Base-by-base conservation (phyloP, 2,329 filamentous ascomycete species). In the Periconia sp. region DNA sequence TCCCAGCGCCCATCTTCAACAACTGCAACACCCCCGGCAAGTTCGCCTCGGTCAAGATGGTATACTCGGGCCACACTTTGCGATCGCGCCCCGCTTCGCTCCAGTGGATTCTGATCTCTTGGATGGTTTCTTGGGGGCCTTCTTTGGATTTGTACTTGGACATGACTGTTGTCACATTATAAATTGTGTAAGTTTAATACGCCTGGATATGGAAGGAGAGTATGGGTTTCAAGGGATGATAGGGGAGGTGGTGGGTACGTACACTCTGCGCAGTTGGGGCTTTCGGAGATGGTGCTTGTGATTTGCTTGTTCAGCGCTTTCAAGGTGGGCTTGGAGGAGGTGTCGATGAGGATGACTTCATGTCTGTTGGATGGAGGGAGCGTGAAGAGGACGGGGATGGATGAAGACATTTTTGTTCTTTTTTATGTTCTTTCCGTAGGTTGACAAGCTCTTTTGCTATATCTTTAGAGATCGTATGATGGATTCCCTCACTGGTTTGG, bases 21-120 rank as follows among this genome's bases (percentile, higher is more conserved):
- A 71, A 11, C 60, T 69, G 66, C 43, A 70, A 8, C 13, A 72
- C 47, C 13, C 67, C 69, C 2, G 44, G 40, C 6, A 67, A 56
- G 45, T 73, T 73, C 46, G 63, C 61, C 11, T 72, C 66, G 18
- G 68, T 72, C 45, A 73, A 45, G 9, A 70, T 52, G 6, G 70
- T 73, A 18, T 66, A 69, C 49, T 73, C 68, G 2, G 69, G 70
- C 69, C 69, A 73, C 2, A 68, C 59, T 31, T 68, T 72, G 19
- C 54, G 49, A 20, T 73, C 70, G 14, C 68, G 56, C 9, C 53
- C 61, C 44, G 58, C 58, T 15, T 55, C 60, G 48, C 61, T 61
- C 70, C 70, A 73, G 55, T 70, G 70, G 6, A 73, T 59, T 17
- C 55, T 57, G 31, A 72, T 55, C 44, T 69, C 64, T 37, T 68